Evolutionary conservation across 345 rosid genomes (phyloP).

Genomic region (Eucalyptus cloeziana): DNA sequence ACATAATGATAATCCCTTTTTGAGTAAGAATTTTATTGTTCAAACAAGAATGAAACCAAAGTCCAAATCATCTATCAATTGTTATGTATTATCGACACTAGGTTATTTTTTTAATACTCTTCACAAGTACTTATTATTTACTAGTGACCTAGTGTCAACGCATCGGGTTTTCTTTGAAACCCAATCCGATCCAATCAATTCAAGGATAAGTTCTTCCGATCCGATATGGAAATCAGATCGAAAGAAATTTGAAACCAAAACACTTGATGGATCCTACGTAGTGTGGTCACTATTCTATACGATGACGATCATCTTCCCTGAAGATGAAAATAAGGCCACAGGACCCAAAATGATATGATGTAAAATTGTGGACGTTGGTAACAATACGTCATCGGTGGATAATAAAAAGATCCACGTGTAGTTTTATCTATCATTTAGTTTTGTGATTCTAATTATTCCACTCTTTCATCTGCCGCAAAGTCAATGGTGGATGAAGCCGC

Average conservation of each 20-base stretch:
- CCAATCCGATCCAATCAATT: neutral
- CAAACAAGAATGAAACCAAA: neutral
- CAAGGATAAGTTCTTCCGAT: neutral
- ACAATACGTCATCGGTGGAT: neutral
- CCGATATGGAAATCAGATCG: neutral
- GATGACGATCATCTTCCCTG: neutral
- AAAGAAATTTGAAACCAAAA: neutral
- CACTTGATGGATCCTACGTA: neutral
- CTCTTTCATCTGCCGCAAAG: neutral
- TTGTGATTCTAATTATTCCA: neutral
- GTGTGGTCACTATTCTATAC: neutral
- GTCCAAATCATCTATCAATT: neutral
- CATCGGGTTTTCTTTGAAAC: neutral
- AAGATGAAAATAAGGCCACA: neutral
- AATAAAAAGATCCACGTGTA: neutral
- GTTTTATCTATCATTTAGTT: neutral
- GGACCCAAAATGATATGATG: neutral
- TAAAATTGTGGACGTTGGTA: neutral
- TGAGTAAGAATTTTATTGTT: neutral
- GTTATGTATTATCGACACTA: rapidly evolving
- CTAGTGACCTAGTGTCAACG: neutral
- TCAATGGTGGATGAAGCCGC: neutral
- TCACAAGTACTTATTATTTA: neutral
- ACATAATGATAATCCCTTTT: neutral
- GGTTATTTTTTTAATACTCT: neutral